phyloP scores from a whole-genome alignment of 225 moss, liverwort and hornwort species.

The Ulota crispa region DNA sequence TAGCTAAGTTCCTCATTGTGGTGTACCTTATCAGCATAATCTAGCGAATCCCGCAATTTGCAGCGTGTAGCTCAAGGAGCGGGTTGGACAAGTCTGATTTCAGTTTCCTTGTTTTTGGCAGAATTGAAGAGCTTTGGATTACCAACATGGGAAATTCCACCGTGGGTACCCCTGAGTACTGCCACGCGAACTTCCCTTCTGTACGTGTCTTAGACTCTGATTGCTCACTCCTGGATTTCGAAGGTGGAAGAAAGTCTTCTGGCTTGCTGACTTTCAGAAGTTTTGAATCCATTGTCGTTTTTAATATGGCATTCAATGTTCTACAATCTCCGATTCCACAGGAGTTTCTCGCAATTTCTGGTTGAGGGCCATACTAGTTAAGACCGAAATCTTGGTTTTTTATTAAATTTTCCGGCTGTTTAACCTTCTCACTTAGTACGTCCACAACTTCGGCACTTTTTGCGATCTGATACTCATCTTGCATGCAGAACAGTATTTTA shows the following conservation, averaged over 20 bases:
- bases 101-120: slow-evolving; percentile 3
- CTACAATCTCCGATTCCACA: neutral
- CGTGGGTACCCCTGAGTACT: slow-evolving; percentile 34
- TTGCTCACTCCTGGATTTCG: neutral
- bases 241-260: neutral
- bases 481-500: slow-evolving; percentile 46
- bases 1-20: neutral
- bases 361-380: neutral
- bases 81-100: neutral
- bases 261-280: neutral
- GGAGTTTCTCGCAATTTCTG: neutral
- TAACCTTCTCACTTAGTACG: neutral
- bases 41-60: neutral
- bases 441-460: neutral
- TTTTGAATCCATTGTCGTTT: neutral
- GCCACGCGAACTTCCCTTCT: slow-evolving; percentile 37
- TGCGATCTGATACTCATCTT: slow-evolving; percentile 27
- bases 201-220: slow-evolving; percentile 13
- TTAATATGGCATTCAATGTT: neutral
- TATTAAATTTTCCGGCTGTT: neutral
- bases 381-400: neutral
- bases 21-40: neutral
- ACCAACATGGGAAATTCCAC: slow-evolving; percentile 30
- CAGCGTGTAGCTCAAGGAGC: neutral
- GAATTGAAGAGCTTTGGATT: slow-evolving; percentile 39